Percentiles rank a stretch among this genome's conserved stretches.
Evolutionary conservation across 2,329 filamentous ascomycete species (phyloP).

Genomic region (Pochonia chlamydosporia): DNA sequence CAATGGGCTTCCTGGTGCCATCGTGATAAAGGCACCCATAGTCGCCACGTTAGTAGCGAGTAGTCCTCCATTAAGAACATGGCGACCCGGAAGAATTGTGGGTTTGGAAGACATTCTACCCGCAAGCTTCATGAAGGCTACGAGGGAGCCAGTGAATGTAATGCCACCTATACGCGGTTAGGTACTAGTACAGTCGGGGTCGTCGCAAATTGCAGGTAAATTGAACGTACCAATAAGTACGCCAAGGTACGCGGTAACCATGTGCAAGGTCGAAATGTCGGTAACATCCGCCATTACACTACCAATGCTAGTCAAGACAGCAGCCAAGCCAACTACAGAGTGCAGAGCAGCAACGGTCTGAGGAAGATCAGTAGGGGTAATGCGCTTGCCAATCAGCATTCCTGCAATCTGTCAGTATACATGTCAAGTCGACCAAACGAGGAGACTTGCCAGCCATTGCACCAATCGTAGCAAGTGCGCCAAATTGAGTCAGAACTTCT

Average conservation of each 20-base stretch:
- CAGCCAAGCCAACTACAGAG: constrained; percentile 83
- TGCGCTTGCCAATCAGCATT: constrained; percentile 74
- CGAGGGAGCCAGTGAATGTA: constrained; percentile 86
- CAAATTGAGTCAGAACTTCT: constrained; percentile 75
- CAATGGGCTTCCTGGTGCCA: constrained; percentile 72
- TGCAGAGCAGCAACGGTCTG: constrained; percentile 87
- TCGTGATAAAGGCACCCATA: constrained; percentile 76
- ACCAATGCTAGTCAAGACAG: constrained; percentile 82
- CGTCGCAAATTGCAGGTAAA: background rate
- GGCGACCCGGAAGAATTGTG: constrained; percentile 64
- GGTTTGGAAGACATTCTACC: constrained; percentile 78
- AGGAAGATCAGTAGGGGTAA: constrained; percentile 81
- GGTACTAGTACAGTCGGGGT: background rate
- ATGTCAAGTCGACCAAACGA: constrained; percentile 5
- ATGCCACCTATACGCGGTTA: constrained; percentile 51
- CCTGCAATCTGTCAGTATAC: constrained; percentile 31
- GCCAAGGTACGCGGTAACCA: constrained; percentile 81
- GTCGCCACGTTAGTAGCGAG: constrained; percentile 73
- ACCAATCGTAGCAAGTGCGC: constrained; percentile 67
- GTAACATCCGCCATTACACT: constrained; percentile 72
- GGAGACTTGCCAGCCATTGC: constrained; percentile 47
- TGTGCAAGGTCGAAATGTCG: constrained; percentile 69
- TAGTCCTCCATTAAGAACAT: constrained; percentile 68
- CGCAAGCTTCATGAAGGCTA: constrained; percentile 82
- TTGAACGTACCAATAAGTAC: constrained; percentile 62